phyloP scores from a whole-genome alignment of 1,139 yeast species.

The Debaryomyces sp. region DNA sequence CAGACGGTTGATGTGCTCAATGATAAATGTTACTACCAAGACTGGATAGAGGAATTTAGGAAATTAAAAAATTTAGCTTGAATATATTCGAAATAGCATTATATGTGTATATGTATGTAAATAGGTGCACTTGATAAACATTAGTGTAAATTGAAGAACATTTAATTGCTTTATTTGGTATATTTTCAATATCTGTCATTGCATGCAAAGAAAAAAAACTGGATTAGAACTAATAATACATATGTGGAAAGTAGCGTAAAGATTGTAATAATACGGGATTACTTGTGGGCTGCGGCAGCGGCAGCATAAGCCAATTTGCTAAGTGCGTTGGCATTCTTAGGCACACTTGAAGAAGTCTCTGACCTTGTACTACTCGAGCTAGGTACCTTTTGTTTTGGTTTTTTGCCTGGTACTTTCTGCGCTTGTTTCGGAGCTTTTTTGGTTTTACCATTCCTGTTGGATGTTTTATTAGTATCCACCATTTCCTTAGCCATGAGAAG shows the following conservation, averaged over 20 bases:
- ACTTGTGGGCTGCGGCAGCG: slow-evolving; percentile 48
- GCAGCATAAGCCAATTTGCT: slow-evolving; percentile 50
- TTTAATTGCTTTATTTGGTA: not conserved
- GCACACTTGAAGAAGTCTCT: slow-evolving; percentile 11
- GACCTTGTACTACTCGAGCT: slow-evolving; percentile 8
- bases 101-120: slow-evolving; percentile 2
- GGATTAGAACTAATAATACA: not conserved
- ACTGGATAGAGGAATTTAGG: slow-evolving; percentile 35
- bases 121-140: slow-evolving; percentile 2
- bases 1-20: slow-evolving; percentile 36
- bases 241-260: not conserved
- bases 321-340: slow-evolving; percentile 11
- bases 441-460: not conserved
- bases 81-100: not conserved
- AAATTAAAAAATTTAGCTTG: slow-evolving; percentile 3
- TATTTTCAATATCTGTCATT: not conserved
- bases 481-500: slow-evolving; percentile 46
- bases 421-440: not conserved
- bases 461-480: slow-evolving; percentile 19
- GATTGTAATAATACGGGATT: not conserved
- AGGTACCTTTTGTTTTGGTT: slow-evolving; percentile 9
- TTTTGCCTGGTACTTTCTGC: slow-evolving; percentile 7
- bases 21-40: slow-evolving; percentile 39
- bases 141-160: not conserved
- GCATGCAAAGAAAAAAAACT: slow-evolving; percentile 1